Evolutionary conservation across 192 early-diverging fungal species (phyloP).

Genomic region (Chytriomyces sp.): DNA sequence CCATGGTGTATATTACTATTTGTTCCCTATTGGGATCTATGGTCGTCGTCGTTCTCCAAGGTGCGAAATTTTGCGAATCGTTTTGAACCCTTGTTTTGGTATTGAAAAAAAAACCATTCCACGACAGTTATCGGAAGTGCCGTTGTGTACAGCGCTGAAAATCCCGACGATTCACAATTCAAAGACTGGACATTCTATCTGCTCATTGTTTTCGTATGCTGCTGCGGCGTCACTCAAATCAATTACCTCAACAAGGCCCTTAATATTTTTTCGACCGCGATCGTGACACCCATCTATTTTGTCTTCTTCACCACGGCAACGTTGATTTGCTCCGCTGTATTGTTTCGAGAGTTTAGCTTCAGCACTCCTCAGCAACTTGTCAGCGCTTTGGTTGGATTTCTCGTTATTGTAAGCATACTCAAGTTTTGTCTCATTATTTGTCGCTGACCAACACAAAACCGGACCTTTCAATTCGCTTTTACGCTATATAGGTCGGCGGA

Average conservation of each 20-base stretch:
- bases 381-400: slow-evolving; percentile 44
- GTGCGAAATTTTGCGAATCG: slow-evolving; percentile 3
- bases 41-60: slow-evolving; percentile 69
- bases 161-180: slow-evolving; percentile 60
- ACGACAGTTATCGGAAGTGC: slow-evolving; percentile 62
- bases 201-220: slow-evolving; percentile 59
- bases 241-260: slow-evolving; percentile 75
- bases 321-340: slow-evolving; percentile 64
- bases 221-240: slow-evolving; percentile 59
- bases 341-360: slow-evolving; percentile 63
- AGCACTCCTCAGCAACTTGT: slow-evolving; percentile 20
- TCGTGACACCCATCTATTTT: slow-evolving; percentile 76
- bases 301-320: slow-evolving; percentile 73
- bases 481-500: slow-evolving; percentile 34
- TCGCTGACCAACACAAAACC: background rate
- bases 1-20: slow-evolving; percentile 57
- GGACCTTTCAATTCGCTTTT: no score
- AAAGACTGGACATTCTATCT: slow-evolving; percentile 69
- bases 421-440: background rate
- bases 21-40: slow-evolving; percentile 66
- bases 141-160: slow-evolving; percentile 53
- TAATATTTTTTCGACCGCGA: slow-evolving; percentile 70
- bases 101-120: no score
- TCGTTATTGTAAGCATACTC: slow-evolving; percentile 44
- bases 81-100: background rate